Evolutionary conservation across 805 yeast species (phyloP).

Genomic region (Metschnikowia shivogae): DNA sequence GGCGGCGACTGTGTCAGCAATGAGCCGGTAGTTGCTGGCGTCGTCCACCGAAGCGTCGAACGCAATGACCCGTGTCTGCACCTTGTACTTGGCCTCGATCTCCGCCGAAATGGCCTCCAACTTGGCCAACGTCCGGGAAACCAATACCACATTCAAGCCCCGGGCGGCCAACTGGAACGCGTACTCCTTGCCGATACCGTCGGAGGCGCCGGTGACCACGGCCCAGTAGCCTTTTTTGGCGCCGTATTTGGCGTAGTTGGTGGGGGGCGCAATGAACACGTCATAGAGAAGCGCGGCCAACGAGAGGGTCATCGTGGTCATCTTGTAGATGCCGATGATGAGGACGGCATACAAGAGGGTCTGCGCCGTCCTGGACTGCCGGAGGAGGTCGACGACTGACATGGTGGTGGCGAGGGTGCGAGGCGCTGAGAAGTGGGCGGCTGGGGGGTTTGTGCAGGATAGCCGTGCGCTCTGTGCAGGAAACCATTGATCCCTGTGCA

Average conservation of each 20-base stretch:
- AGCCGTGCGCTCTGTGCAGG: too few relatives aligned
- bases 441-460: too few relatives aligned
- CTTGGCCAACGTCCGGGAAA: slow-evolving; percentile 80
- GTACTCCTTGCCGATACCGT: slow-evolving; percentile 94
- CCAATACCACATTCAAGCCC: slow-evolving; percentile 79
- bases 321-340: slow-evolving; percentile 59
- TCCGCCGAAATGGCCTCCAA: slow-evolving; percentile 63
- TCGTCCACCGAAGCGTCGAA: slow-evolving; percentile 73
- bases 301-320: slow-evolving; percentile 49
- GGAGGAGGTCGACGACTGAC: slow-evolving; percentile 5
- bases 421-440: too few relatives aligned
- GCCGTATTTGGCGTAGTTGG: slow-evolving; percentile 66
- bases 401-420: background rate
- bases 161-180: slow-evolving; percentile 78
- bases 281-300: slow-evolving; percentile 54
- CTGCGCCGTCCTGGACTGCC: slow-evolving; percentile 15
- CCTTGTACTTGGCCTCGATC: slow-evolving; percentile 53
- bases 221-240: slow-evolving; percentile 77
- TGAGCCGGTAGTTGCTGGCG: slow-evolving; percentile 49
- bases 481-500: too few relatives aligned
- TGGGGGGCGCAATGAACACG: slow-evolving; percentile 60
- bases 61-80: slow-evolving; percentile 63
- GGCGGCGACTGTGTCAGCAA: slow-evolving; percentile 44
- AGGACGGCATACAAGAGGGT: slow-evolving; percentile 32
- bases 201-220: slow-evolving; percentile 95